Base-by-base conservation (phyloP, 305 asterid species). In the Solanum hybrid region DNA sequence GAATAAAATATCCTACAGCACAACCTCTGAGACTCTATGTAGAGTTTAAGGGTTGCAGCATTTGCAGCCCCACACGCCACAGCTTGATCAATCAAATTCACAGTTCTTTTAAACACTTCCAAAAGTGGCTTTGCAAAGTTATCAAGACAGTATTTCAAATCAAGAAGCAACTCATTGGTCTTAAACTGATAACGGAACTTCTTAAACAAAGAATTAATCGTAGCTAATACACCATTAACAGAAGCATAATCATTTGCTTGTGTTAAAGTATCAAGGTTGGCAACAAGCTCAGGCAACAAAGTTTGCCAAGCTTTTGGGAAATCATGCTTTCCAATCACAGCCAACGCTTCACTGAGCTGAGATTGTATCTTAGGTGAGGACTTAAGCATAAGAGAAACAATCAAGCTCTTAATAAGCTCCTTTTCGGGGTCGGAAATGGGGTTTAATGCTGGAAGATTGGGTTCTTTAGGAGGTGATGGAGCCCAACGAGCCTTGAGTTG, bases 1-100 rank as follows among this genome's bases (percentile, higher is more conserved):
- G 99, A 97, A 93, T 92, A 94, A 90, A 97, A 96, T 29, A 97
- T 94, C 92, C 96, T 92, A 91, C 99, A 97, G 85, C 99, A 97
- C 90, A 96, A 73, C 94, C 96, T 95, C 94, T 96, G 99, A 8
- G 98, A 93, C 92, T 97, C 99, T 37, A 97, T 90, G 90, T 93
- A 95, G 14, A 92, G 95, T 93, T 92, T 93, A 28, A 97, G 94
- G 64, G 89, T 90, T 37, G 87, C 69, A 5, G 95, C 94, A 90
- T 85, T 91, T 2, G 92, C 93, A 35, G 93, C 87, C 13, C 95
- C 96, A 77, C 95, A 91, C 75, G 91, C 93, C 86, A 90, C 91
- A 1, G 91, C 92, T 67, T 91, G 95, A 91, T 95, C 99, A 20
- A 97, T 77, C 89, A 91, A 88, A 67, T 82, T 90, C 2, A 96